Evolutionary conservation across 495 filamentous ascomycete species (phyloP), one percentile per base, ranked within the genome.

Genomic region (Chaetomium fimeti): DNA sequence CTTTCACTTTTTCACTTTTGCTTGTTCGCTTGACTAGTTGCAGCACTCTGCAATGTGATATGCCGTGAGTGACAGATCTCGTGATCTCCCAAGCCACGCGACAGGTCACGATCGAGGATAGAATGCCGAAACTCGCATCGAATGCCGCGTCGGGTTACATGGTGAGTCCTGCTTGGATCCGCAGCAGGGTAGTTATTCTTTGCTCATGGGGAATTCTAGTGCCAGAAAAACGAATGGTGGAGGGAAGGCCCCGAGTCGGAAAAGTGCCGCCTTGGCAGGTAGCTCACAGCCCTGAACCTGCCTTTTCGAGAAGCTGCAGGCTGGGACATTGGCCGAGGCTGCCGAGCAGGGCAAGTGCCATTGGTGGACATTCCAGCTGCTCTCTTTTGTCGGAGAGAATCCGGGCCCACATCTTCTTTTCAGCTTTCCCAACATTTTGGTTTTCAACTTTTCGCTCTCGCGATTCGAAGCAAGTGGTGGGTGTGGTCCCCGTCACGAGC

Each of bases 71-170:
- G 15, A n/a, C n/a, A n/a, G n/a, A n/a, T n/a, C n/a, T n/a, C n/a
- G n/a, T n/a, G 18, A 43, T 43, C 60, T 18, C 22, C 27, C 28
- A 29, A 15, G 28, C 49, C 49, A 22, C 40, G 32, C 25, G 15
- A 16, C 36, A 55, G 49, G 40, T 32, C 57, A 36, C 8, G 57
- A 59, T 48, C 40, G 27, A 29, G 43, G 36, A 27, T 11, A 1
- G 18, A 22, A 18, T 29, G 25, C 51, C 49, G 13, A 16, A 49
- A 57, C 56, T 51, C 52, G 43, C 16, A 57, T 1, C 51, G 20
- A 32, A 27, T 22, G 57, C 38, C 64, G 64, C 24, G 64, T 57
- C 43, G 64, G 5, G 64, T 66, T 62, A 62, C 64, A 66, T 66
- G 52, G 59, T 43, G 53, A 29, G 12, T 52, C 22, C 11, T 22